Percentiles rank a stretch among this genome's conserved stretches.
phyloP scores from a whole-genome alignment of 1,284 basidiomycete genomes.

The Gomphus sp. region DNA sequence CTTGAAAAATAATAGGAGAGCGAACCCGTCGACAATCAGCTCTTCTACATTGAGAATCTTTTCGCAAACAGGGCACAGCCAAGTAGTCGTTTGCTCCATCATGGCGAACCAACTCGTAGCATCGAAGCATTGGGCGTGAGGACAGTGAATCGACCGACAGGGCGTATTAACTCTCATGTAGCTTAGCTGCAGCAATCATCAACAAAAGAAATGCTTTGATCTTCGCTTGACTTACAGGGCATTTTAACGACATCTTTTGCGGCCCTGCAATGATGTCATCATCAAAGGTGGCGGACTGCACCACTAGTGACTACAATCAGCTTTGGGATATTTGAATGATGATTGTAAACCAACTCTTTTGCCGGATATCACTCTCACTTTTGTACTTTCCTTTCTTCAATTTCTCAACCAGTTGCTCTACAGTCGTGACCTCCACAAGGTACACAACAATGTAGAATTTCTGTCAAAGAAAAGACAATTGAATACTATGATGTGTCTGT shows the following conservation, averaged over 20 bases:
- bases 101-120: conserved; percentile 89
- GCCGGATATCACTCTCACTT: conserved; percentile 57
- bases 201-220: background rate
- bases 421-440: conserved; percentile 66
- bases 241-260: conserved; percentile 83
- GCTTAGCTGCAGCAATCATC: conserved; percentile 50
- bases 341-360: conserved; percentile 42
- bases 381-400: conserved; percentile 59
- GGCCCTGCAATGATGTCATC: conserved; percentile 85
- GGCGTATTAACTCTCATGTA: conserved; percentile 83
- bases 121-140: conserved; percentile 95
- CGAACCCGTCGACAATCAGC: conserved; percentile 86
- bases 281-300: conserved; percentile 51
- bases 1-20: conserved; percentile 7
- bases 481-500: background rate
- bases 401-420: conserved; percentile 57
- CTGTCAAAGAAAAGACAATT: conserved; percentile 27
- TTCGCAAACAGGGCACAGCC: conserved; percentile 94
- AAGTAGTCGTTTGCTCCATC: conserved; percentile 95
- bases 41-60: conserved; percentile 71
- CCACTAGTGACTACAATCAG: conserved; percentile 38
- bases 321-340: background rate
- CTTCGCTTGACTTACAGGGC: conserved; percentile 57
- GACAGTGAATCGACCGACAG: conserved; percentile 77
- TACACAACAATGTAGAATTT: conserved; percentile 82